A percentile compares a stretch with the other conserved stretches of the same genome.
Evolutionary conservation across 2,329 filamentous ascomycete genomes (phyloP).

Genomic region (Paecilomyces sp.): DNA sequence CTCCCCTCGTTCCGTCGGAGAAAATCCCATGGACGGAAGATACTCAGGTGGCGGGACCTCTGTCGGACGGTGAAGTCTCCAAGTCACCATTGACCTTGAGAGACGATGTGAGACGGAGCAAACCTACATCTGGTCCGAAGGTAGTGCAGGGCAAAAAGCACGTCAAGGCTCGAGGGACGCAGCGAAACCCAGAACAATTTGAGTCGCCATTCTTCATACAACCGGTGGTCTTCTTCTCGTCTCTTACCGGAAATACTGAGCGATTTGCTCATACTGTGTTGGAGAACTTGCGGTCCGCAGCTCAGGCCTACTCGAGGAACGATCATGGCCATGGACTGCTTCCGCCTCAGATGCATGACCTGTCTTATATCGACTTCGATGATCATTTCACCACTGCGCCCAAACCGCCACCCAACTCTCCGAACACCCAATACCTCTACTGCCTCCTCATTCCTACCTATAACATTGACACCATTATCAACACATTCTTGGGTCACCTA

Average conservation of each 20-base stretch:
- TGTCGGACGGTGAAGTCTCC: neutral
- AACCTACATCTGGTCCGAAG: conserved; percentile 20
- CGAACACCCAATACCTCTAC: conserved; percentile 63
- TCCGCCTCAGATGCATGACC: conserved; percentile 62
- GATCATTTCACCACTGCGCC: conserved; percentile 81
- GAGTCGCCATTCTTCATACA: conserved; percentile 39
- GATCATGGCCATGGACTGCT: conserved; percentile 32
- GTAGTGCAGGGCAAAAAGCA: conserved; percentile 27
- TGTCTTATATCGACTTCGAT: conserved; percentile 84
- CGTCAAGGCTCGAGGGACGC: conserved; percentile 16
- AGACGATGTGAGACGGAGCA: conserved; percentile 8
- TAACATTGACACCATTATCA: conserved; percentile 88
- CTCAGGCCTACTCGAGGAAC: conserved; percentile 17
- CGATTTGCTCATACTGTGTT: conserved; percentile 60
- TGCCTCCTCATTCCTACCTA: conserved; percentile 81
- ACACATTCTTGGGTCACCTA: conserved; percentile 79
- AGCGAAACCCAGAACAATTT: conserved; percentile 12
- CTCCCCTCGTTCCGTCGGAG: conserved; percentile 21
- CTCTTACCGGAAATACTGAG: conserved; percentile 76
- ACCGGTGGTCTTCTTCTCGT: conserved; percentile 80
- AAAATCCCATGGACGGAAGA: conserved; percentile 10
- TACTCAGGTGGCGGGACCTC: neutral
- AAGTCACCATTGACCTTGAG: neutral
- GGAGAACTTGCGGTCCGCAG: conserved; percentile 45
- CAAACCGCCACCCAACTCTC: conserved; percentile 44